Base-by-base conservation (phyloP, 371 early-diverging fungal genomes). In the Apophysomyces variabilis region DNA sequence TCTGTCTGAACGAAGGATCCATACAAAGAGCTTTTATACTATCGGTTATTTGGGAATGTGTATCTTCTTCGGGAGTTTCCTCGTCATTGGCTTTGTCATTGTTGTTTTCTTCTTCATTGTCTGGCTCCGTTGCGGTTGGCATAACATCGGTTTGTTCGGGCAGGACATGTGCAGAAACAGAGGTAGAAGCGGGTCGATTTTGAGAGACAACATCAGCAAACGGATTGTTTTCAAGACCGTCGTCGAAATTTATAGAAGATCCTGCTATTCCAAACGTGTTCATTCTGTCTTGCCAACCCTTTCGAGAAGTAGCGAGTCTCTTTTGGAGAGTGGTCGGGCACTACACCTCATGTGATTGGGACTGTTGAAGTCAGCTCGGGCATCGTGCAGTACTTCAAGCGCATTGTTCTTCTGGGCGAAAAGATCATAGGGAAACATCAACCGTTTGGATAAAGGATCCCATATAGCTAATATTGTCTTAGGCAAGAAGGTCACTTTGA, bases 221-320 rank as follows among this genome's bases (percentile, higher is more conserved):
- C 11, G 82, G 82, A 38, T 82, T 82, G 7, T 61, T 66, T 36
- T 78, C 74, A n/a, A 80, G 57, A 7, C 68, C 47, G 41, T 70
- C 69, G 38, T 66, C 62, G 56, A 65, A 69, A 7, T 38, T 56
- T 12, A 60, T 26, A 9, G 32, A 46, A 38, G 47, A 39, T 18
- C 38, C 50, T 14, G 26, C 18, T 35, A 56, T 21, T 43, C n/a
- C 54, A 35, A 61, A 62, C 32, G 56, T 61, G 38, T 67, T 54
- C 67, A 67, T 67, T 50, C 0, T 50, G 21, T 26, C 54, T 21
- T 50, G 11, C 0, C 7, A 50, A 21, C 21, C 54, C 5, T 26
- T 9, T 47, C 7, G 13, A 21, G 21, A 50, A 21, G 9, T 32
- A 9, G 54, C 54, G 16, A 26, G 54, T 26, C 54, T 50, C 3